Evolutionary conservation across 441 rosid genomes (phyloP).

Genomic region (Erodium trifolium): DNA sequence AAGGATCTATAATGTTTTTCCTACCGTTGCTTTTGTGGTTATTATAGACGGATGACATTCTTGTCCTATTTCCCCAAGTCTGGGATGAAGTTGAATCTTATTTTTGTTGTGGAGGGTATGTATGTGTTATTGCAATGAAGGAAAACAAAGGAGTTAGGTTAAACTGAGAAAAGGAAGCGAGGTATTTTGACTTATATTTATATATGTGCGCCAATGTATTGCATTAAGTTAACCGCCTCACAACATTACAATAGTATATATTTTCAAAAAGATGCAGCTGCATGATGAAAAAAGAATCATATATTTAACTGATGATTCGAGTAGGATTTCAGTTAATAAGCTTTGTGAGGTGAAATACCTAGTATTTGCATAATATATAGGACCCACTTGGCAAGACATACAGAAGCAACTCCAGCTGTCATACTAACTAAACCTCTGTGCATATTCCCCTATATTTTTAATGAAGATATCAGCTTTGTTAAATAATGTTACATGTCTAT

Average conservation of each 20-base stretch:
- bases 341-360: background rate
- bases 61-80: background rate
- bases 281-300: background rate
- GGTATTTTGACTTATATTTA: background rate
- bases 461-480: too few species aligned
- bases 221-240: background rate
- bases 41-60: background rate
- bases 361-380: background rate
- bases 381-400: background rate
- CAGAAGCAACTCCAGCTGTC: background rate
- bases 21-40: background rate
- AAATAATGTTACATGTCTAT: background rate
- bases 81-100: background rate
- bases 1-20: background rate
- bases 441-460: too few species aligned
- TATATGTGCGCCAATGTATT: too few species aligned
- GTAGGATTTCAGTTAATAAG: background rate
- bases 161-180: background rate
- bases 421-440: background rate
- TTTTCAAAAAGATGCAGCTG: background rate
- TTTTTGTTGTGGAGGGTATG: background rate
- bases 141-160: background rate
- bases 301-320: too few species aligned
- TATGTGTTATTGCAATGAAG: background rate
- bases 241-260: background rate